These are phyloP conservation scores for Amanita inopinata DNA, from an alignment of 768 basidiomycete genomes.

Conservation along the genomic window DNA sequence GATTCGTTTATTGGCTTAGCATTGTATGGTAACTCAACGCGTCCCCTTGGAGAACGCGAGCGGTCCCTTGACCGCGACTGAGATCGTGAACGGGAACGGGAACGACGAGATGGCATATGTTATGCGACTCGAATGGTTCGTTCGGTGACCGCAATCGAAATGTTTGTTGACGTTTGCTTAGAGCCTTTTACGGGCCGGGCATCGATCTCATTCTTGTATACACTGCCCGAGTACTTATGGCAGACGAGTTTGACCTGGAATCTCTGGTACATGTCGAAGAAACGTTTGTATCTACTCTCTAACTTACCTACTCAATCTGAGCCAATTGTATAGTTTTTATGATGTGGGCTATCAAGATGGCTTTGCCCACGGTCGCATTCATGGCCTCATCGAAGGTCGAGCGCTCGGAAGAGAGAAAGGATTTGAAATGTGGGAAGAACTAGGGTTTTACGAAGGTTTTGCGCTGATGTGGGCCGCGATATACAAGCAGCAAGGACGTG, in stretches of 20 bases:
- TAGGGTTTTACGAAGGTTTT: constrained; percentile 88
- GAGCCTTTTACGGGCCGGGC: no score
- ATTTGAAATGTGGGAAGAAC: constrained; percentile 95
- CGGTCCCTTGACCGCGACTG: constrained; percentile 22
- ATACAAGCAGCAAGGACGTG: constrained; percentile 27
- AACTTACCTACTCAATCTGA: neutral
- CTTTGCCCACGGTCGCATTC: constrained; percentile 75
- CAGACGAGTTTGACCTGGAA: constrained; percentile 45
- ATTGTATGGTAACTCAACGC: constrained; percentile 40
- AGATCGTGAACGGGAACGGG: constrained; percentile 26
- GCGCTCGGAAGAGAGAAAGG: constrained; percentile 84
- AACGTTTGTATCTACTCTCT: constrained; percentile 29
- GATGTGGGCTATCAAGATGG: constrained; percentile 71
- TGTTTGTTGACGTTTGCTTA: no score
- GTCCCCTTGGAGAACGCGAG: constrained; percentile 33
- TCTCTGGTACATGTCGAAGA: constrained; percentile 53
- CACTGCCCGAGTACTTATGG: no score
- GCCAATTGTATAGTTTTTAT: constrained; percentile 52
- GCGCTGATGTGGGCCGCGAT: constrained; percentile 62
- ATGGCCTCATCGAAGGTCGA: constrained; percentile 86
- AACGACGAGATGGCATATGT: constrained; percentile 29
- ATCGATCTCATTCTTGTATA: no score
- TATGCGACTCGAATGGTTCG: neutral
- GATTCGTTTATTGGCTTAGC: constrained; percentile 63
- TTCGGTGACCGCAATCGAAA: no score